Base-by-base conservation (phyloP, 257 asterid genomes). In the Osmanthus fragrans region DNA sequence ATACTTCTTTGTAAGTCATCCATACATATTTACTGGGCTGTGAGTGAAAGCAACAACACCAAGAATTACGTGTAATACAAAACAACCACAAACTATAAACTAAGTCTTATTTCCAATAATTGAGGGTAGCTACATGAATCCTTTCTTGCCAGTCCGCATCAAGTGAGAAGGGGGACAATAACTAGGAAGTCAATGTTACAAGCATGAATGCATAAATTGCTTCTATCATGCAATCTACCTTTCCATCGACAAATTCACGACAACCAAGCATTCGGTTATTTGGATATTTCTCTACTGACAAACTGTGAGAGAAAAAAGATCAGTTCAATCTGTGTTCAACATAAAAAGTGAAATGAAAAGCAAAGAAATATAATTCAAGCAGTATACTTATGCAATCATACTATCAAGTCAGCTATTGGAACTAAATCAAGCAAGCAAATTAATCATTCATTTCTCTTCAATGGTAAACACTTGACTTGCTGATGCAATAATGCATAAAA, bases 1-100 rank as follows among this genome's bases (percentile, higher is more conserved):
- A 87, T 33, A 88, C 97, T 85, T 93, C 94, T 89, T 87, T 86
- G 87, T 96, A 96, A 60, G 99, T 87, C 91, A 85, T 86, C 99
- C 99, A 96, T 40, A 75, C 76, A 82, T 92, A 96, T 79, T 84
- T 80, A 56, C 97, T 97, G 54, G 98, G 87, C 98, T 96, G 86
- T 83, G 76, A 76, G 70, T 37, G 76, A 89, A 64, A 80, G 77
- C 66, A 79, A 73, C 72, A 71, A 51, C 40, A 39, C 34, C 32
- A 33, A 78, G n/a, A 6, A 81, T 81, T 51, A 80, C 78, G 73
- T 72, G 76, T 79, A 54, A 49, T 67, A 73, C 29, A 12, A 18
- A 42, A 40, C 9, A 75, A 71, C 67, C 40, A 36, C 60, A 75
- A 73, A 72, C 39, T 23, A 13, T 10, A 66, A 72, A 70, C 27